Evolutionary conservation across 1,284 basidiomycete species (phyloP), one percentile per base, ranked within the genome.

Genomic region (Cryptococcus sp.): DNA sequence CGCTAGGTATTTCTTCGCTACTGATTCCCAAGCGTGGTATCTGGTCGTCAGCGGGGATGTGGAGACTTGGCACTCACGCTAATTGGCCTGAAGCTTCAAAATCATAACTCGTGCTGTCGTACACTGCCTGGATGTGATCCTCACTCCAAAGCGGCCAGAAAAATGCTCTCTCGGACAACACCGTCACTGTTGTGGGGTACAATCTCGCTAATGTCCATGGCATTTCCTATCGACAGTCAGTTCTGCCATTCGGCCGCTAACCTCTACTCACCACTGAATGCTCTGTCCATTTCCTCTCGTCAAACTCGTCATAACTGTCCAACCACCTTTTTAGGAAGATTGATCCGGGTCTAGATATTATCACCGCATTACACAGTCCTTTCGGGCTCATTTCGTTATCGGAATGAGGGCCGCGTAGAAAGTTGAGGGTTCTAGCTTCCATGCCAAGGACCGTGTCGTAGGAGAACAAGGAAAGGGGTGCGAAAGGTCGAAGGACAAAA

Each of bases 351-450:
- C 70, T 66, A 0, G 75, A 62, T 7, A 79, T 61, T 43, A 79
- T 78, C 41, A 79, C 64, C 41, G 77, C 78, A 59, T 79, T 79
- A 58, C 78, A 79, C 3, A 79, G 61, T 0, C 78, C 77, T 45
- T 72, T 71, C 3, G 74, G 74, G 3, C 64, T 57, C 53, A 74
- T 69, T 46, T 67, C 67, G 43, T 65, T 61, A 50, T 68, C 66
- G 14, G 56, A 58, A 13, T 42, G 46, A 10, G 53, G 55, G 8
- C 56, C 53, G 34, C 61, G 52, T 8, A 63, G 44, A 35, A 66
- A 62, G 5, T 60, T 56, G 4, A 67, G 55, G 14, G 50, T 57
- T 31, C 58, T 58, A 2, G 74, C 73, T 58, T 79, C 78, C 66
- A 78, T 72, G 6, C 62, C 77, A 55, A 79, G 59, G 8, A 79